Conservation (phyloP, 805 yeast genomes). For the Saccharomycopsis capsularis region DNA sequence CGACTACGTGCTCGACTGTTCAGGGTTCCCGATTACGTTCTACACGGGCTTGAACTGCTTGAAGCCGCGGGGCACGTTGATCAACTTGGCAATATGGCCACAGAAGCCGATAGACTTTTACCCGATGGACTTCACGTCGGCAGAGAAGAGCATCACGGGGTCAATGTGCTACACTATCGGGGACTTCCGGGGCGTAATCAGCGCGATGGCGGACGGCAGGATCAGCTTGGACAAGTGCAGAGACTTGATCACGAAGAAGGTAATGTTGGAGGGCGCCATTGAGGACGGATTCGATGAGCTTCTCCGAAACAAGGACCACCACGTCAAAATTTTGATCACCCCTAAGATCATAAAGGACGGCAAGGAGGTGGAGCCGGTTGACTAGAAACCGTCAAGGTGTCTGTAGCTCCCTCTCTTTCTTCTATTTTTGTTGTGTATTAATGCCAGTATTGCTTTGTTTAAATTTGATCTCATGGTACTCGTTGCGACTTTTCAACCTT, state of each 20-base stretch:
- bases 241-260: slow-evolving; percentile 35
- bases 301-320: slow-evolving; percentile 37
- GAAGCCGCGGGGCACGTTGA: slow-evolving; percentile 37
- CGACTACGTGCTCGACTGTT: slow-evolving; percentile 47
- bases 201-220: slow-evolving; percentile 33
- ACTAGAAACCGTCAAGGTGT: too few species aligned
- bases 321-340: slow-evolving; percentile 39
- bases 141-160: slow-evolving; percentile 40
- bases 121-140: slow-evolving; percentile 39
- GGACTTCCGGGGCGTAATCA: slow-evolving; percentile 39
- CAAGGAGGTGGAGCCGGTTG: slow-evolving; percentile 4
- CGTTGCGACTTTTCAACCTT: too few species aligned
- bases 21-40: slow-evolving; percentile 44
- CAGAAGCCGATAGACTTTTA: slow-evolving; percentile 36
- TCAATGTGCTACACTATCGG: slow-evolving; percentile 38
- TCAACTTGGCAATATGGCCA: slow-evolving; percentile 47
- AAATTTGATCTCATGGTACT: too few species aligned
- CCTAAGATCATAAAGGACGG: slow-evolving; percentile 24
- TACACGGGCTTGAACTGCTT: slow-evolving; percentile 35
- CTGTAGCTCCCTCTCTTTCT: too few species aligned
- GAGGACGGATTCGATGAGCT: slow-evolving; percentile 38
- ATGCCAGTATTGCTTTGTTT: background rate
- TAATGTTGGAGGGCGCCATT: slow-evolving; percentile 35
- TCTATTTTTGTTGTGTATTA: background rate
- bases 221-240: slow-evolving; percentile 32